Evolutionary conservation across 2,329 filamentous ascomycete species (phyloP), one percentile per base, ranked within the genome.

Genomic region (Fusarium tricinctum): DNA sequence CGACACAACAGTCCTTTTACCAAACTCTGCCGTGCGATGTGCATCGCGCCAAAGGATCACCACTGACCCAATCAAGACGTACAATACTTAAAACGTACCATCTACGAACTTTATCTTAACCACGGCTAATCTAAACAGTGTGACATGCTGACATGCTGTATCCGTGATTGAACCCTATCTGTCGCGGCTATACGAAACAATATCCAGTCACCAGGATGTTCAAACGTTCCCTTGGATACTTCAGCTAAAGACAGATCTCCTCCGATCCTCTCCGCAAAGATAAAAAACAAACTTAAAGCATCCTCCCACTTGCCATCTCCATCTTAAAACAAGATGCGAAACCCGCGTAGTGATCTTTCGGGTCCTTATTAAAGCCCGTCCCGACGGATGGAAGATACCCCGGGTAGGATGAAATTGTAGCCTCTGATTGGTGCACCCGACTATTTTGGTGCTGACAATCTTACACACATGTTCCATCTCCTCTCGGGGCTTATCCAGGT

Each of bases 301-400:
- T 45, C 35, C n/a, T 30, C n/a, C 26, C 33, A 40, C 33, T 30
- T 30, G 28, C 10, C 10, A 30, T 30, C 12, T 30, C 56, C 33
- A 23, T 23, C 23, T 8, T 23, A 23, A 49, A 33, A 61, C 49
- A 44, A 44, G 13, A 46, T 40, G 40, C 65, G 61, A 69, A 69
- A 66, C 61, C 61, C 66, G 56, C 40, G 61, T 63, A 63, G 38
- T 42, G n/a, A 26, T 35, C 28, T 5, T 48, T 63, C 67, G 67
- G 63, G 58, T 33, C 32, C 32, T 56, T 65, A 10, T 9, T 32
- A 52, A 19, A 70, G 35, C 44, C 67, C 66, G 67, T 40, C 40
- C 58, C 66, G 58, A 23, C 38, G 66, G 66, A 32, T 44, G n/a
- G 56, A 68, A 62, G 63, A 69, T 69, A 28, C 51, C 45, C 63